A percentile compares a stretch with the other conserved stretches of the same genome.
These are phyloP conservation scores for Pseudopyrenochaeta lycopersici DNA, from an alignment of 2,329 filamentous ascomycete species.

Conservation along the genomic window DNA sequence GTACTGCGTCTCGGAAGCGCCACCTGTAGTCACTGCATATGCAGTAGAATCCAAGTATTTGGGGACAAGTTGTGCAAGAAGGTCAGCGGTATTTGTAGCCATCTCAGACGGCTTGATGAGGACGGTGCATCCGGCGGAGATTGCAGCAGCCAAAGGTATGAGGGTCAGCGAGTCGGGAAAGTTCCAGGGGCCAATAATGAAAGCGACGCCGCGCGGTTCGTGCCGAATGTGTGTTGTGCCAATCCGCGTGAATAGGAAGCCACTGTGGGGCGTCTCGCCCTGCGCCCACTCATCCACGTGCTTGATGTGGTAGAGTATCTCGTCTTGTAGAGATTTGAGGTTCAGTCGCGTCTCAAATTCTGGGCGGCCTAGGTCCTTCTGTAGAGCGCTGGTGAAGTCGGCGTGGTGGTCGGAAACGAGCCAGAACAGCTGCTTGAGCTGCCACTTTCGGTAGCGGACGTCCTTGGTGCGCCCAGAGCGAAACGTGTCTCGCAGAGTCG, in stretches of 20 bases:
- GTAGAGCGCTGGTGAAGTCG: not conserved
- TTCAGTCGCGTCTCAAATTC: not conserved
- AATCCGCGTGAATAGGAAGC: not conserved
- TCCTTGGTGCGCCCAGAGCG: not conserved
- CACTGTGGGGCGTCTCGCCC: not conserved
- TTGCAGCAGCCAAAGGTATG: not conserved
- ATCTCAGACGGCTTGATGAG: slow-evolving; percentile 1
- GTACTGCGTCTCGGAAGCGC: slow-evolving; percentile 3
- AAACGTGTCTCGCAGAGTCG: not conserved
- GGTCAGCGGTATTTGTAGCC: not conserved
- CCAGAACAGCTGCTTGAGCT: slow-evolving; percentile 4
- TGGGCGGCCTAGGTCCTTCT: not conserved
- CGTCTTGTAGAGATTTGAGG: not conserved
- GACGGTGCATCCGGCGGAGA: slow-evolving; percentile 1
- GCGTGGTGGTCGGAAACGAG: not conserved
- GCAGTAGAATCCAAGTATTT: slow-evolving; percentile 55
- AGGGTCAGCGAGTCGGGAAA: not conserved
- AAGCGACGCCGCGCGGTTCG: not conserved
- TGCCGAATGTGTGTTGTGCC: not conserved
- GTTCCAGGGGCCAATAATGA: slow-evolving; percentile 3
- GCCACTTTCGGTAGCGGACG: slow-evolving; percentile 4
- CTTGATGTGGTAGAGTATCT: not conserved
- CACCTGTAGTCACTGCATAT: slow-evolving; percentile 31
- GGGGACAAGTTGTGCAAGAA: slow-evolving; percentile 10
- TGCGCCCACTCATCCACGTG: slow-evolving; percentile 1